Base-by-base conservation (phyloP, 1,139 yeast genomes). In the Kodamaea sp. region DNA sequence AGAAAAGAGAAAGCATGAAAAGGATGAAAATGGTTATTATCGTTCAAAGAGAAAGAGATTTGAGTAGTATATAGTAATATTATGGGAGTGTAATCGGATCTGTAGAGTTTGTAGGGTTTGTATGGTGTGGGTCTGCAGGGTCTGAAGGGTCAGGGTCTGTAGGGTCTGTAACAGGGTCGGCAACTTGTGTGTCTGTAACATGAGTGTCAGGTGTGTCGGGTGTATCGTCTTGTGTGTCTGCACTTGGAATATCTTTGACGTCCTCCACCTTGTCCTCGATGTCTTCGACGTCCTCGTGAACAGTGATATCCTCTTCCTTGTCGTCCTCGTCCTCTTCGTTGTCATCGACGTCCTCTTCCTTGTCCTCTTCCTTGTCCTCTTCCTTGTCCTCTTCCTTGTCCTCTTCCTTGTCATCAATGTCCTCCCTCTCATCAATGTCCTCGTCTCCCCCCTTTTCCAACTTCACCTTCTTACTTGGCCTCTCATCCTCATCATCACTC, bases 1-100 rank as follows among this genome's bases (percentile, higher is more conserved):
- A 58, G 92, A 84, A 49, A 85, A 83, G 70, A 75, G 95, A 57
- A 84, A 76, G 56, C 79, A 74, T 38, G 80, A 75, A 39, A 84
- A 78, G 58, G 95, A 86, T 55, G 90, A 78, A 30, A 84, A 78
- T 55, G 95, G 95, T 0, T 81, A 69, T 50, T 86, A 84, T 53
- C 84, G 77, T 52, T 67, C 79, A 22, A 85, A 81, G 60, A 77
- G 73, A 54, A 82, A 77, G 60, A 75, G 64, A 44, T 59, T 51
- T 34, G 43, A 38, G 20, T 48, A 45, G 34, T 37, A 28, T 20
- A 29, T 29, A 34, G 20, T n/a, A 31, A 31, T 20, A 4, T 15
- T 12, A 31, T n/a, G n/a, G n/a, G n/a, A n/a, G n/a, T n/a, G n/a
- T n/a, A n/a, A n/a, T n/a, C n/a, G n/a, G n/a, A n/a, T n/a, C n/a